Base-by-base conservation (phyloP, 116 monocot species). In the Zostera marina region DNA sequence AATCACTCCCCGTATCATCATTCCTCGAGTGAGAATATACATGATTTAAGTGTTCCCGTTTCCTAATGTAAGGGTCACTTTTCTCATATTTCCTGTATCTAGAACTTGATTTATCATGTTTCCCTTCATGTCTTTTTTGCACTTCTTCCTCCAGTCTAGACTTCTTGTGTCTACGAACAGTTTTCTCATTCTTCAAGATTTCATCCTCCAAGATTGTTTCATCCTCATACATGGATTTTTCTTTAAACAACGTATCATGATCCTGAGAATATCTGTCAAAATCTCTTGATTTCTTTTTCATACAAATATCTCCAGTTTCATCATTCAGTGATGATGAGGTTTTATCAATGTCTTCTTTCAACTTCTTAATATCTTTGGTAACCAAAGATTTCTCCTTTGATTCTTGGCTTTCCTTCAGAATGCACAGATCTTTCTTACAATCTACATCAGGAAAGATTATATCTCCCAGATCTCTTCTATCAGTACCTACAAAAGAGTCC, bases 111-210 rank as follows among this genome's bases (percentile, higher is more conserved):
- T 68, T 74, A n/a, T 77, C 77, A 70, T 68, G 48, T 56, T 47
- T 78, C 12, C 43, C 42, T 59, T 59, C 54, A 63, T 21, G 25
- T 60, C 43, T 60, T 26, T 70, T 66, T 51, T 21, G 56, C 44
- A 39, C 73, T 15, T 72, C 88, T 60, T 73, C 52, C 45, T 74
- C 79, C 47, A 56, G 38, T 70, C 71, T 92, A 43, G 64, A 76
- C 58, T 60, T 85, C 58, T 79, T 85, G 63, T 79, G 56, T 44
- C 57, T 65, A 47, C 26, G 66, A 59, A 23, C 51, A 9, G 47
- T 48, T 43, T 61, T 72, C 19, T 72, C 69, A 53, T 67, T 60
- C 26, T 75, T 74, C 42, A 22, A 54, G 47, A 47, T 39, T 63
- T 65, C 68, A 68, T 75, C 75, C 10, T 21, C 23, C 53, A 61